phyloP scores from a whole-genome alignment of 1,284 basidiomycete genomes.

The Ceraceosorus guamensis region DNA sequence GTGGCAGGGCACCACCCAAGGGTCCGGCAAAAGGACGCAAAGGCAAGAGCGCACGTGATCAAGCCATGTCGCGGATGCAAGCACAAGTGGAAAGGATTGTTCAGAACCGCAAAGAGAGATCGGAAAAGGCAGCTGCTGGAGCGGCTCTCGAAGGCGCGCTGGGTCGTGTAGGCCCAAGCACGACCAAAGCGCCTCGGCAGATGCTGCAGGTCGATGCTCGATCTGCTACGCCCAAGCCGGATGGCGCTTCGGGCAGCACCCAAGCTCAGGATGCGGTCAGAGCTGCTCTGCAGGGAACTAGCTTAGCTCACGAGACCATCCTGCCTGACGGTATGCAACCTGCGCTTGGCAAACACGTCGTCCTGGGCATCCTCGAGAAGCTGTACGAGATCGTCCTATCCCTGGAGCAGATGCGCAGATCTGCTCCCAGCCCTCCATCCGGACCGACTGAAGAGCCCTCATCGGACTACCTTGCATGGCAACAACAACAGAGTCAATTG shows the following conservation, averaged over 20 bases:
- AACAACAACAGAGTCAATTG: conserved; percentile 24
- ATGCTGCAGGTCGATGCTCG: conserved; percentile 72
- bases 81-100: conserved; percentile 95
- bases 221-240: conserved; percentile 5
- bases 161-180: conserved; percentile 72
- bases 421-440: conserved; percentile 57
- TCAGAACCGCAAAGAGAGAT: conserved; percentile 70
- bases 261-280: conserved; percentile 34
- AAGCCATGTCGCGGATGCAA: conserved; percentile 94
- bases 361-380: conserved; percentile 71
- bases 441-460: conserved; percentile 53
- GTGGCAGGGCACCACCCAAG: conserved; percentile 13
- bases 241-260: conserved; percentile 7
- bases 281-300: conserved; percentile 36
- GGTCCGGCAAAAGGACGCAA: conserved; percentile 8
- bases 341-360: conserved; percentile 68
- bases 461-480: conserved; percentile 17
- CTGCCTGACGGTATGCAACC: conserved; percentile 55
- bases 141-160: conserved; percentile 77
- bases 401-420: conserved; percentile 76
- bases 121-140: conserved; percentile 37
- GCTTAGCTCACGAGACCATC: conserved; percentile 53
- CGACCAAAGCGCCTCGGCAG: conserved; percentile 52
- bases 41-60: conserved; percentile 56
- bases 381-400: conserved; percentile 78